Base-by-base conservation (phyloP, 495 filamentous ascomycete species). In the Penicillium pancosmium region DNA sequence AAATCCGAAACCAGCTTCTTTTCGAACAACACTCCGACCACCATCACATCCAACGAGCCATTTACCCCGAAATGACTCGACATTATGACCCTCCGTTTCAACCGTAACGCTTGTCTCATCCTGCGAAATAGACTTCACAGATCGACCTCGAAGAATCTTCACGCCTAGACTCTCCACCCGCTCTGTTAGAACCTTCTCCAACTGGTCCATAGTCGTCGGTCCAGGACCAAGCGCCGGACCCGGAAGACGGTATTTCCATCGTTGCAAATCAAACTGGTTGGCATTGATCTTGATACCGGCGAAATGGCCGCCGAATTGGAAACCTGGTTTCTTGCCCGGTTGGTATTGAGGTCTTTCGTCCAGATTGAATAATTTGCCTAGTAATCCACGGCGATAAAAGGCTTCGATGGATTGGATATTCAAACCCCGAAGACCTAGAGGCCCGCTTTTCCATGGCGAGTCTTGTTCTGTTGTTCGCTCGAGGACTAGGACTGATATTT, bases 381-480 rank as follows among this genome's bases (percentile, higher is more conserved):
- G 57, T 16, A 74, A 34, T 11, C 70, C 71, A n/a, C 71, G 69
- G 33, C 71, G 69, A 36, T 74, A 66, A 35, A 72, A 60, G 1
- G 64, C 56, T 21, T 74, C 71, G n/a, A 69, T 10, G 0, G 71
- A 67, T 3, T 52, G 44, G 0, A 57, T 72, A 54, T 67, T 71
- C 15, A 74, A 25, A n/a, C 69, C 71, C 10, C 70, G 63, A 3
- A 55, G 34, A 8, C 70, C 70, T 1, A 69, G 33, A 0, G 57
- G 66, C 4, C 13, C 31, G 38, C 13, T 44, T 52, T 73, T 71
- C 40, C 44, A 65, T 6, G 63, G 59, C 5, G 66, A 64, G 4
- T 61, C 57, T 31, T 52, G 62, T 9, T 49, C 27, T 8, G 13
- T 3, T 5, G 67, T 61, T 31, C 59, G 66, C 27, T 74, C 71